phyloP scores from a whole-genome alignment of 148 eudicot species.

The Oxyria digyna region DNA sequence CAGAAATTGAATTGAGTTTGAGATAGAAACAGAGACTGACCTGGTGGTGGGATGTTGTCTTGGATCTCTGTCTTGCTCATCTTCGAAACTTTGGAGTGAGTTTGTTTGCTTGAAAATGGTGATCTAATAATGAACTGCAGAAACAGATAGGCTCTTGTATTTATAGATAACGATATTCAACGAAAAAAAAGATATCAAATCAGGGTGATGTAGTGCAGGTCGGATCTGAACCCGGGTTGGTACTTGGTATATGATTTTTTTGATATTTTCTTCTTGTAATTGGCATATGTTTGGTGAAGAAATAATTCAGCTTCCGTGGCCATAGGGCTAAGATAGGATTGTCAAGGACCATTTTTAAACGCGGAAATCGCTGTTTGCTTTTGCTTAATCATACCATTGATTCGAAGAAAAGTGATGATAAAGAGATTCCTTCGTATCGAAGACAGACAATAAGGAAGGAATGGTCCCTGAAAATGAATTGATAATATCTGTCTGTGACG shows the following conservation, averaged over 20 bases:
- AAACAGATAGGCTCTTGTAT: background rate
- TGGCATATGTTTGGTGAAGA: background rate
- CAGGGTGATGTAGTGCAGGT: background rate
- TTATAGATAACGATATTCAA: background rate
- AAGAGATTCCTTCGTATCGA: no score
- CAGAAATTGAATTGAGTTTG: no score
- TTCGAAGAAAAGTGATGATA: no score
- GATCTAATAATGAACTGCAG: background rate
- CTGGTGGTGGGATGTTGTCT: constrained; percentile 12
- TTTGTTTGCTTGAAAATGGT: background rate
- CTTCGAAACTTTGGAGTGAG: background rate
- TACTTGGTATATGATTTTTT: background rate
- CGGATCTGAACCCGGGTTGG: background rate
- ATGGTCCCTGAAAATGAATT: background rate
- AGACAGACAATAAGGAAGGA: no score
- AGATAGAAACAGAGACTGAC: background rate
- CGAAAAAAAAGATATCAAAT: background rate
- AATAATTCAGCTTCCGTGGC: no score
- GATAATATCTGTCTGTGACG: background rate
- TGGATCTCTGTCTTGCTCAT: constrained; percentile 9
- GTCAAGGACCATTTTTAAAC: no score
- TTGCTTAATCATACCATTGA: no score
- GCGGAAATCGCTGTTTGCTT: no score
- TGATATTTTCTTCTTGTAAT: background rate
- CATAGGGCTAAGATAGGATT: no score